Conservation (phyloP, 768 basidiomycete species). For the Leccinum barrowsii region DNA sequence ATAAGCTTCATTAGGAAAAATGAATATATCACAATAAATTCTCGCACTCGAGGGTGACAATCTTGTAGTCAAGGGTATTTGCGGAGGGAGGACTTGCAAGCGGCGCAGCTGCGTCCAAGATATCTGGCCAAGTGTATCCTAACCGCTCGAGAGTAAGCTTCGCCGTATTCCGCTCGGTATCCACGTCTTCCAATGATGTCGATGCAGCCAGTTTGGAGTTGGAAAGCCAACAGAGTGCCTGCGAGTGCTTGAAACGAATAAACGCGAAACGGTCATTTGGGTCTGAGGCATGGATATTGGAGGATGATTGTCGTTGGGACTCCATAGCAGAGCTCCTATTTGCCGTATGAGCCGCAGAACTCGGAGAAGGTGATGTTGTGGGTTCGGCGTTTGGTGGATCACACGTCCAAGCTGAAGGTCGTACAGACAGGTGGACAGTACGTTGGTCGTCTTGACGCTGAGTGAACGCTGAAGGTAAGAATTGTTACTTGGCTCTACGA, state of each 20-base stretch:
- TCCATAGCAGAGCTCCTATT: background rate
- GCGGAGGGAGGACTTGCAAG: conserved; percentile 7
- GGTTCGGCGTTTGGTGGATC: conserved; percentile 40
- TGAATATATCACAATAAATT: background rate
- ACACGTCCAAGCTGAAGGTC: conserved; percentile 70
- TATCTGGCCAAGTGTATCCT: conserved; percentile 42
- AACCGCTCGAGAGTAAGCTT: conserved; percentile 29
- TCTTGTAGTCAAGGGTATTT: conserved; percentile 33
- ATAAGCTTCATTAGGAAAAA: conserved; percentile 5
- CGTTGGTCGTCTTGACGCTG: conserved; percentile 57
- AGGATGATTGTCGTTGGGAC: conserved; percentile 3
- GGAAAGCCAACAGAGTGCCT: conserved; percentile 25
- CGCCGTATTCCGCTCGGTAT: conserved; percentile 18
- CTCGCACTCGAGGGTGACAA: conserved; percentile 19
- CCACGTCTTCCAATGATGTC: conserved; percentile 9
- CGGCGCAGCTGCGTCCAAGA: conserved; percentile 39
- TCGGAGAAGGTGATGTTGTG: conserved; percentile 13
- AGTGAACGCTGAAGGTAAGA: conserved; percentile 4
- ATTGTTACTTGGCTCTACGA: background rate
- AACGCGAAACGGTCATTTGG: conserved; percentile 12
- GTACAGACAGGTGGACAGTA: conserved; percentile 74
- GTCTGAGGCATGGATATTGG: background rate
- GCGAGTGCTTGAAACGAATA: conserved; percentile 23
- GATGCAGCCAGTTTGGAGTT: conserved; percentile 16
- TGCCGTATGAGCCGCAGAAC: background rate